phyloP scores from a whole-genome alignment of 2,329 filamentous ascomycete genomes.

The Xylaria sp. region DNA sequence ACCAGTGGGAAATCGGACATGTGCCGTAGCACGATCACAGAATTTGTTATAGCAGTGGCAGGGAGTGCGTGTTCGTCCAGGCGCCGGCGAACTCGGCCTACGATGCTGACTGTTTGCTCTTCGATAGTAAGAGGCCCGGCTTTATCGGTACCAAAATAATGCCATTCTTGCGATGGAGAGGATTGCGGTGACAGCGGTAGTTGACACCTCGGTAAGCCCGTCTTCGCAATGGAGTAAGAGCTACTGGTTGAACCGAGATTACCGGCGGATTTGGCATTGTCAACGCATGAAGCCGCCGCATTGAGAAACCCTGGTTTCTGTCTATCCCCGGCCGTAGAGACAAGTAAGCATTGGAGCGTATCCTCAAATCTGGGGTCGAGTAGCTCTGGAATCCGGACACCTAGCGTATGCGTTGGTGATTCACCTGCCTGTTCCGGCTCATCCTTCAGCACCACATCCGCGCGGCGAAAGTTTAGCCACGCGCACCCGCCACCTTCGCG shows the following conservation, averaged over 20 bases:
- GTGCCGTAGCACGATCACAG: constrained; percentile 75
- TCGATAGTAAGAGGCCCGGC: constrained; percentile 51
- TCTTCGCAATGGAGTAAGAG: constrained; percentile 6
- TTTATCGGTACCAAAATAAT: constrained; percentile 48
- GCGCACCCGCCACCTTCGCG: constrained; percentile 79
- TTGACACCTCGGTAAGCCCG: constrained; percentile 28
- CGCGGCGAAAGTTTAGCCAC: constrained; percentile 72
- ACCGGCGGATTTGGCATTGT: constrained; percentile 12
- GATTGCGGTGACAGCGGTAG: constrained; percentile 30
- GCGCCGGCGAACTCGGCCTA: constrained; percentile 56
- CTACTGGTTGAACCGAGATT: constrained; percentile 9
- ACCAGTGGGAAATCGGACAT: constrained; percentile 83
- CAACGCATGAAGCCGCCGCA: constrained; percentile 19
- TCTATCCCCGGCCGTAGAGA: constrained; percentile 14
- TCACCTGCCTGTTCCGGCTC: constrained; percentile 28
- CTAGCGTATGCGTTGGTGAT: constrained; percentile 27
- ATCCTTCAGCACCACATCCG: constrained; percentile 61
- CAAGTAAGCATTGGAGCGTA: constrained; percentile 52
- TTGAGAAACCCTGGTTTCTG: constrained; percentile 16
- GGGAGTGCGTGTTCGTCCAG: constrained; percentile 53
- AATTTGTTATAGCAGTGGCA: constrained; percentile 61
- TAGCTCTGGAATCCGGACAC: constrained; percentile 68
- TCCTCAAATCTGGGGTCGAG: constrained; percentile 71
- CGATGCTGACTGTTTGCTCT: constrained; percentile 60
- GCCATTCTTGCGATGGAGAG: constrained; percentile 51